Percentiles rank a stretch among this genome's conserved stretches.
Evolutionary conservation across 495 filamentous ascomycete species (phyloP).

Genomic region (Talaromyces borbonicus): DNA sequence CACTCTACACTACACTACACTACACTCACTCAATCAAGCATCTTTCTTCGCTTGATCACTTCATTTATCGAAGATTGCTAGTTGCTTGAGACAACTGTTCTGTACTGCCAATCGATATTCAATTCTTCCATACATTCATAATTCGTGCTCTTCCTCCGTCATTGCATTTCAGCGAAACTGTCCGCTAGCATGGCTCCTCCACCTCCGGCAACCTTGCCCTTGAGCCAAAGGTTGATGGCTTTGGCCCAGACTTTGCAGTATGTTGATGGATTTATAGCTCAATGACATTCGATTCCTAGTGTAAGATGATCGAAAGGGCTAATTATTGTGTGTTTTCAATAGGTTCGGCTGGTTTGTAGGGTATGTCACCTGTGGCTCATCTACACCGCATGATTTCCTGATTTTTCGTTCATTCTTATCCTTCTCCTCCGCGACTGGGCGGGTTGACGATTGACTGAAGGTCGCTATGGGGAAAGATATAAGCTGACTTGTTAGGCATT

Average conservation of each 20-base stretch:
- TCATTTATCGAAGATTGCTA: too few relatives aligned
- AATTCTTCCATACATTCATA: neutral
- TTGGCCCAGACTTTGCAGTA: constrained; percentile 86
- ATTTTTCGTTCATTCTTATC: too few relatives aligned
- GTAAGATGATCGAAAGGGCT: too few relatives aligned
- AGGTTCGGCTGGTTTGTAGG: constrained; percentile 82
- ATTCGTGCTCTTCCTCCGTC: neutral
- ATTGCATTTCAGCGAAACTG: too few relatives aligned
- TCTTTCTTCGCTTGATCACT: too few relatives aligned
- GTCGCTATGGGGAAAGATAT: neutral
- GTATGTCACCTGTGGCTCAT: constrained; percentile 51
- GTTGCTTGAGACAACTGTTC: too few relatives aligned
- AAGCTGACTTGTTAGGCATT: constrained; percentile 46
- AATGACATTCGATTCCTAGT: constrained; percentile 6
- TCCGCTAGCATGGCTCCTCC: constrained; percentile 62
- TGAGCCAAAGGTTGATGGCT: constrained; percentile 61
- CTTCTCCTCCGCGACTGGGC: neutral
- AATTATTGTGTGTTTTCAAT: too few relatives aligned
- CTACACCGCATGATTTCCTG: constrained; percentile 15
- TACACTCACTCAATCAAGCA: too few relatives aligned
- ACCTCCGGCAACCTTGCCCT: constrained; percentile 57
- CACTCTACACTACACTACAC: too few relatives aligned
- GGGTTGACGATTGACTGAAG: neutral
- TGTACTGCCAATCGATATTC: too few relatives aligned
- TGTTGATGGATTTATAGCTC: too few relatives aligned